Evolutionary conservation across 2,329 filamentous ascomycete genomes (phyloP).

Genomic region (Monilinia aucupariae): DNA sequence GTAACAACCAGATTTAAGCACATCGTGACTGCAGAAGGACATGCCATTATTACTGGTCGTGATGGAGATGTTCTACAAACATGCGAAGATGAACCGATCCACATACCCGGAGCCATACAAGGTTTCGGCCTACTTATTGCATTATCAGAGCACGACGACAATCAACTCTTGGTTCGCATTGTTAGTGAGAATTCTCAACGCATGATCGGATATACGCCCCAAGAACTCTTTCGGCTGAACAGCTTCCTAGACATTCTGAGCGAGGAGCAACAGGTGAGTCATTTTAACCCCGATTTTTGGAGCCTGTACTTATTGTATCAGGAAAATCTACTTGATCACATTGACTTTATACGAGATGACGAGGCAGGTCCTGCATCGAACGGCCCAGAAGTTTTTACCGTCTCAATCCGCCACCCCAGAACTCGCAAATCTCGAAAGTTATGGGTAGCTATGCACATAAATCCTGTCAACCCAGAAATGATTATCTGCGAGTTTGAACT

Average conservation of each 20-base stretch:
- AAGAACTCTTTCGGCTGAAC: constrained; percentile 65
- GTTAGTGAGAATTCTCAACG: constrained; percentile 75
- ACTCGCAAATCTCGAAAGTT: constrained; percentile 54
- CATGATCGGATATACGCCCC: constrained; percentile 71
- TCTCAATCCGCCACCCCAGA: constrained; percentile 56
- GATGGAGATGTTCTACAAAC: constrained; percentile 66
- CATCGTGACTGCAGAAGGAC: constrained; percentile 67
- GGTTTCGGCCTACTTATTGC: constrained; percentile 77
- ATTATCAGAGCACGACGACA: constrained; percentile 63
- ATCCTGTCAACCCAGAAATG: constrained; percentile 59
- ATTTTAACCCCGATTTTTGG: background rate
- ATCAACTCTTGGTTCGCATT: constrained; percentile 63
- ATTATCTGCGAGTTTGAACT: constrained; percentile 86
- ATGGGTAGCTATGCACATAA: constrained; percentile 84
- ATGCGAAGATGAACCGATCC: constrained; percentile 89
- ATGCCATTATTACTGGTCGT: constrained; percentile 76
- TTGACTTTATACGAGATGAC: constrained; percentile 83
- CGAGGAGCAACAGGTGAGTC: constrained; percentile 15
- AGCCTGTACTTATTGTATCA: constrained; percentile 43
- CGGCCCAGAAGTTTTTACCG: constrained; percentile 79
- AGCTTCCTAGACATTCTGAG: constrained; percentile 69
- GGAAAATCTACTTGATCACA: constrained; percentile 77
- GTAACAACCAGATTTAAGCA: constrained; percentile 75
- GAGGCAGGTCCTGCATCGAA: constrained; percentile 68
- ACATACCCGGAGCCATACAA: constrained; percentile 51